These are phyloP conservation scores for Xylaria acuta DNA, from an alignment of 495 filamentous ascomycete species.

Conservation along the genomic window DNA sequence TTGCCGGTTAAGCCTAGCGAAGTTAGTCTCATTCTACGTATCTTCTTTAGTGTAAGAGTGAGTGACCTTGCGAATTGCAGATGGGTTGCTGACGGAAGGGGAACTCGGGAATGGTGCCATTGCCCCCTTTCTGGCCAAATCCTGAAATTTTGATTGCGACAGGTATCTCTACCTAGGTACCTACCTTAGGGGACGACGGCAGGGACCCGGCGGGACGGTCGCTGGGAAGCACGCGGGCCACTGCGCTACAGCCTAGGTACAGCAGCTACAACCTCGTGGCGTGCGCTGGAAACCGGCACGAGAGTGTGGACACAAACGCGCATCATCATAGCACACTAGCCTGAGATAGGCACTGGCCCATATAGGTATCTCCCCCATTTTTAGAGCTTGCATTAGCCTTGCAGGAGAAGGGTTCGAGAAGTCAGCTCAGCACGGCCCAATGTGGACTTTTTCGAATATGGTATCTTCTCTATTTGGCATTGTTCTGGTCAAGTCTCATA, in stretches of 20 bases:
- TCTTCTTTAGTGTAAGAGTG: too few relatives aligned
- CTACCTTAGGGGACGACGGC: not conserved
- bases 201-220: conserved; percentile 22
- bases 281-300: conserved; percentile 8
- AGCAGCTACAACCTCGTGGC: not conserved
- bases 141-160: not conserved
- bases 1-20: conserved; percentile 23
- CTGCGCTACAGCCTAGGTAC: not conserved
- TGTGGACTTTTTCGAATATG: conserved; percentile 1
- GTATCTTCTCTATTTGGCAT: conserved; percentile 15
- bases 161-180: not conserved
- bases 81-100: conserved; percentile 13
- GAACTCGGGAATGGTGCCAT: conserved; percentile 3
- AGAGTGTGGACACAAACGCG: conserved; percentile 5
- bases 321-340: conserved; percentile 16
- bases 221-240: conserved; percentile 6
- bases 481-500: conserved; percentile 10
- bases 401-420: conserved; percentile 36
- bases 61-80: not conserved
- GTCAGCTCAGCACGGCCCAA: conserved; percentile 19
- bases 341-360: not conserved
- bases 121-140: conserved; percentile 14
- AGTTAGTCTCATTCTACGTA: conserved; percentile 15
- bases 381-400: conserved; percentile 53
- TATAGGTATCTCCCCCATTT: conserved; percentile 34